Base-by-base conservation (phyloP, 257 asterid species). In the Plantago elongata region DNA sequence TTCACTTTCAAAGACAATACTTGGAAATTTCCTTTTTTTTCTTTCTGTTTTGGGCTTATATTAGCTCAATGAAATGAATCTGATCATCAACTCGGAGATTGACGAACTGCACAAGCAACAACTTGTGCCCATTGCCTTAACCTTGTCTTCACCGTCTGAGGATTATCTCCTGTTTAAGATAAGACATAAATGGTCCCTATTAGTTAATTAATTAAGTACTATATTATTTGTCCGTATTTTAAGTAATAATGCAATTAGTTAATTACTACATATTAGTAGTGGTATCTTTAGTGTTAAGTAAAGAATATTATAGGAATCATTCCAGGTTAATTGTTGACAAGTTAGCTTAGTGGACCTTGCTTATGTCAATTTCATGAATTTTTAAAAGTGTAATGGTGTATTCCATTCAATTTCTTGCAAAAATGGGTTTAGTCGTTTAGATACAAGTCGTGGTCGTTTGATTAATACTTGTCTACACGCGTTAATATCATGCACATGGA, bases 111-210 rank as follows among this genome's bases (percentile, higher is more conserved):
- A 61, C 86, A 84, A n/a, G 81, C 92, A 65, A 87, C 95, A 60
- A 82, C 89, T 69, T 82, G 95, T 51, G 89, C 92, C 95, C 95
- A 86, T 66, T 80, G 95, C 62, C 76, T 77, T 72, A 87, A 68
- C 78, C 81, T 84, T 34, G 88, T 84, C 84, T 87, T 87, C 80
- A 87, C 77, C 48, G 69, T 68, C 72, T 84, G 77, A 45, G 92
- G 92, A 78, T 78, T 79, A 37, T 84, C 87, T 47, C 82, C 95
- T 87, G 34, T 42, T 9, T 15, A 4, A 38, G 55, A 12, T 37
- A 43, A 29, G 47, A 10, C 46, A 9, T 10, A 38, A 7, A 12
- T 52, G n/a, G 15, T 10, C 40, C 52, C 15, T 12, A 47, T 22
- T 54, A 54, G 13, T 29, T 18, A 54, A 54, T 47, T 15, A 13